A percentile compares a stretch with the other conserved stretches of the same genome.
These are phyloP conservation scores for Cyberlindnera mrakii DNA, from an alignment of 805 yeast genomes.

Conservation along the genomic window DNA sequence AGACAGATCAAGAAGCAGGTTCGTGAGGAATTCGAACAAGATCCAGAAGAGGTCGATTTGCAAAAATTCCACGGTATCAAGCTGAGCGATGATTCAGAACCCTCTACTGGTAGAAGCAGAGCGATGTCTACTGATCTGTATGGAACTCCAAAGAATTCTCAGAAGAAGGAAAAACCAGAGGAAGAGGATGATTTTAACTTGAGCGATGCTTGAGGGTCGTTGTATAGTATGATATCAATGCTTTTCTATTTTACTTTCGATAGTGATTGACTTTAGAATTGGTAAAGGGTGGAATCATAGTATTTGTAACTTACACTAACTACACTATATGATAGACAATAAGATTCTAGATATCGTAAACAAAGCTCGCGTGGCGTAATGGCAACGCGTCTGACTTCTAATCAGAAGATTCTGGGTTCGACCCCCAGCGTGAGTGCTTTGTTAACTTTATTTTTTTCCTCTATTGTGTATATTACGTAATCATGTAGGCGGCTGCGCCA, in stretches of 20 bases:
- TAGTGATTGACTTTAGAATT: too few relatives aligned
- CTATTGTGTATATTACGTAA: too few relatives aligned
- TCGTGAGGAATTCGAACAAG: slow-evolving; percentile 38
- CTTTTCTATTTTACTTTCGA: not conserved
- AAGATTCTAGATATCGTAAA: not conserved
- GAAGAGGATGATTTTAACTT: slow-evolving; percentile 43
- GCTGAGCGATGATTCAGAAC: slow-evolving; percentile 29
- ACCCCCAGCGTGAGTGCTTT: slow-evolving; percentile 48
- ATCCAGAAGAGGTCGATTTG: slow-evolving; percentile 45
- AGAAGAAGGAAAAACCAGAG: slow-evolving; percentile 7
- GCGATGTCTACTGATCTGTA: slow-evolving; percentile 23
- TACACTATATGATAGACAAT: too few relatives aligned
- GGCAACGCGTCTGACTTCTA: slow-evolving; percentile 53
- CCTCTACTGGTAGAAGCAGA: slow-evolving; percentile 19
- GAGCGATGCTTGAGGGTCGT: slow-evolving; percentile 3
- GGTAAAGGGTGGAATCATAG: too few relatives aligned
- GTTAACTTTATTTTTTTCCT: slow-evolving; percentile 10
- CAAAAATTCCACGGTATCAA: slow-evolving; percentile 44
- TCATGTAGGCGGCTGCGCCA: too few relatives aligned
- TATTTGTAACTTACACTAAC: too few relatives aligned
- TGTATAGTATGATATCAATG: not conserved
- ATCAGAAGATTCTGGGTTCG: slow-evolving; percentile 52
- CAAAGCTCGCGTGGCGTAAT: slow-evolving; percentile 47
- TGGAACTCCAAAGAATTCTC: slow-evolving; percentile 17
- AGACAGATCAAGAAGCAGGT: slow-evolving; percentile 22